Percentiles rank a stretch among this genome's conserved stretches.
phyloP scores from a whole-genome alignment of 2,329 filamentous ascomycete species.

The Reticulascus tulasneorum region DNA sequence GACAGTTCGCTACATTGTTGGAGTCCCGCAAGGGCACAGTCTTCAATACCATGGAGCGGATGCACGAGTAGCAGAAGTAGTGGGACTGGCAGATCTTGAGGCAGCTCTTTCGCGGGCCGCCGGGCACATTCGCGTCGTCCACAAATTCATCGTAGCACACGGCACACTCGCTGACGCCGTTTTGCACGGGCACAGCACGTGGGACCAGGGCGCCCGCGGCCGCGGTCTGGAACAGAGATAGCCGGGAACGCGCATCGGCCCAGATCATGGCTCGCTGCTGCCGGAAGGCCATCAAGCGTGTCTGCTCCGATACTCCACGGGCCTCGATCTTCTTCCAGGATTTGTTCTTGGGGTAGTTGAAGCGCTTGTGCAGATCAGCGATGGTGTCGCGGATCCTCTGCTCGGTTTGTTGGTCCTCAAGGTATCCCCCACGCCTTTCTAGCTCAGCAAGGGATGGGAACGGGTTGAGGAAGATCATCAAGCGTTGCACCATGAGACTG shows the following conservation, averaged over 20 bases:
- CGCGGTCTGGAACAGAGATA: not conserved
- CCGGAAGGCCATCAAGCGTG: not conserved
- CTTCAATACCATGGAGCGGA: not conserved
- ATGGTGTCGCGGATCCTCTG: conserved; percentile 1
- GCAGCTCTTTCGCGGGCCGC: no score
- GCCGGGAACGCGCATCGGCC: not conserved
- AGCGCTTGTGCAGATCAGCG: not conserved
- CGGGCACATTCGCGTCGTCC: not conserved
- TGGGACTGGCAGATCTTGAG: not conserved
- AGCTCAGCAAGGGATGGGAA: not conserved
- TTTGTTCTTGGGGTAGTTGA: not conserved
- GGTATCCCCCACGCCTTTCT: not conserved
- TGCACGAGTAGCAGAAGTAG: conserved; percentile 1
- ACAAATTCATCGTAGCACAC: not conserved
- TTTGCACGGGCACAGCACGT: not conserved
- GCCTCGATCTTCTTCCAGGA: not conserved
- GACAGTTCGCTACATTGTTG: not conserved
- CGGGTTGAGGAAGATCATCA: not conserved
- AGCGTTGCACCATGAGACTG: not conserved
- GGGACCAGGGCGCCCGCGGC: not conserved
- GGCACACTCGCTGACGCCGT: not conserved
- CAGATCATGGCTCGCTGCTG: not conserved
- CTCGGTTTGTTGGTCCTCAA: not conserved
- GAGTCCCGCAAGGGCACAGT: conserved; percentile 1
- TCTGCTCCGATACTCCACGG: not conserved